Conservation (phyloP, 129 eudicot species). For the Solidago caesia region DNA sequence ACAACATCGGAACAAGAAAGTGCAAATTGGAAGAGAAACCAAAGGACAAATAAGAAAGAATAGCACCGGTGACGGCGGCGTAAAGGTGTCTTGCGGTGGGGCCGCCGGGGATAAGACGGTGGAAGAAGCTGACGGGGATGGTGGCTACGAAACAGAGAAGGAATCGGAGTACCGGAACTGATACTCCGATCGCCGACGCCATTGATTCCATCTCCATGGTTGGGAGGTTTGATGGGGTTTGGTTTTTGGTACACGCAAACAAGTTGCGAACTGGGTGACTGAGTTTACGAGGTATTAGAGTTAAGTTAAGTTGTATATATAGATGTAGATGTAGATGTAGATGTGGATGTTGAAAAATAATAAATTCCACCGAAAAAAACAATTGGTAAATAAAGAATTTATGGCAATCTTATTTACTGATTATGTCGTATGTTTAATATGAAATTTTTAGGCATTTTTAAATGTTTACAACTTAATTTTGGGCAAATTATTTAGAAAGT, state of each 20-base stretch:
- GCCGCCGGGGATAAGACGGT: conserved; percentile 81
- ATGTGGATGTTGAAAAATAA: too few species aligned
- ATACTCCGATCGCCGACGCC: conserved; percentile 90
- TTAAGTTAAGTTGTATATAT: background rate
- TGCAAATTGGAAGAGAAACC: conserved; percentile 89
- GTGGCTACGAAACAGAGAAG: conserved; percentile 81
- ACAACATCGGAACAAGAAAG: conserved; percentile 68
- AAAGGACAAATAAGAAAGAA: conserved; percentile 76
- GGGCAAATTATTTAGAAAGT: too few species aligned
- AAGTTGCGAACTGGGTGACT: background rate
- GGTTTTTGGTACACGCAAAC: background rate
- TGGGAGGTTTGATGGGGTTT: background rate
- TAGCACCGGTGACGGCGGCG: conserved; percentile 74
- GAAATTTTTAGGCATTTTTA: too few species aligned
- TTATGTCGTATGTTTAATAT: too few species aligned
- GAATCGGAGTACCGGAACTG: conserved; percentile 90
- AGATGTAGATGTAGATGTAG: too few species aligned
- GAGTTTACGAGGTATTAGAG: conserved; percentile 12
- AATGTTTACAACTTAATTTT: too few species aligned
- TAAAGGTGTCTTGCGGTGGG: conserved; percentile 66
- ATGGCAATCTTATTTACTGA: too few species aligned
- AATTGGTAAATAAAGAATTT: too few species aligned
- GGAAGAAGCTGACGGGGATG: conserved; percentile 78
- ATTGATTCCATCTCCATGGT: conserved; percentile 64
- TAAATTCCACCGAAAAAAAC: too few species aligned